Evolutionary conservation across 352 stramenopile genomes (phyloP).

Genomic region (Pythium aristosporum): DNA sequence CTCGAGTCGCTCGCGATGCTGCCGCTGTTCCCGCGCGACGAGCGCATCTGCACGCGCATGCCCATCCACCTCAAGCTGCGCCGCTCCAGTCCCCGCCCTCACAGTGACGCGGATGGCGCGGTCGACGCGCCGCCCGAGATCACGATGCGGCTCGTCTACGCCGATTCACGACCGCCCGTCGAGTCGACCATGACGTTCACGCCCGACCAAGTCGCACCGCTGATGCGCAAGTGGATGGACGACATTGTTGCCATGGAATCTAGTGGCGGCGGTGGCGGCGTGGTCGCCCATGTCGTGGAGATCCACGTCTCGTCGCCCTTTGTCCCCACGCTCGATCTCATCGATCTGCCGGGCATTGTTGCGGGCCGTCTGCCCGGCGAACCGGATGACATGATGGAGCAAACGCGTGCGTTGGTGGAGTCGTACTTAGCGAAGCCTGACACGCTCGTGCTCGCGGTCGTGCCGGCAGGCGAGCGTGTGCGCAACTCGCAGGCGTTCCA

Average conservation of each 20-base stretch:
- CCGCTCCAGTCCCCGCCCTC: not conserved
- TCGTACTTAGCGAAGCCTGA: constrained; percentile 36
- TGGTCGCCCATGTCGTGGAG: constrained; percentile 42
- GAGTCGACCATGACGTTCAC: constrained; percentile 24
- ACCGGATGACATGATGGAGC: constrained; percentile 44
- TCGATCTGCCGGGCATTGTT: constrained; percentile 48
- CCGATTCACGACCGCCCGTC: constrained; percentile 29
- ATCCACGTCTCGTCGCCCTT: constrained; percentile 36
- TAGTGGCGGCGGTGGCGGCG: constrained; percentile 11
- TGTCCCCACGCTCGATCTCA: constrained; percentile 40
- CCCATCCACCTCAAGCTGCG: constrained; percentile 44
- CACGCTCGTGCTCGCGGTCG: constrained; percentile 43
- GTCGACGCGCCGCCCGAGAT: constrained; percentile 20
- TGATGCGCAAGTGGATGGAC: constrained; percentile 42
- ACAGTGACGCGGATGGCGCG: not conserved
- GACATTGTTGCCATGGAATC: constrained; percentile 28
- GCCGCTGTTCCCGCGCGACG: constrained; percentile 43
- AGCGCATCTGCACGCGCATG: constrained; percentile 37
- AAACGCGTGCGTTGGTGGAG: constrained; percentile 34
- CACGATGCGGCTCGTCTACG: constrained; percentile 33
- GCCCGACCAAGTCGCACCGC: constrained; percentile 18
- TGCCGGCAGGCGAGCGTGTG: constrained; percentile 35
- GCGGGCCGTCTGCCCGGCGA: constrained; percentile 28
- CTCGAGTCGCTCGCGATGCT: constrained; percentile 48
- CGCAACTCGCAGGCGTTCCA: constrained; percentile 49